Percentiles rank a stretch among this genome's conserved stretches.
Evolutionary conservation across 345 rosid species (phyloP).

Genomic region (Boechera retrofracta): DNA sequence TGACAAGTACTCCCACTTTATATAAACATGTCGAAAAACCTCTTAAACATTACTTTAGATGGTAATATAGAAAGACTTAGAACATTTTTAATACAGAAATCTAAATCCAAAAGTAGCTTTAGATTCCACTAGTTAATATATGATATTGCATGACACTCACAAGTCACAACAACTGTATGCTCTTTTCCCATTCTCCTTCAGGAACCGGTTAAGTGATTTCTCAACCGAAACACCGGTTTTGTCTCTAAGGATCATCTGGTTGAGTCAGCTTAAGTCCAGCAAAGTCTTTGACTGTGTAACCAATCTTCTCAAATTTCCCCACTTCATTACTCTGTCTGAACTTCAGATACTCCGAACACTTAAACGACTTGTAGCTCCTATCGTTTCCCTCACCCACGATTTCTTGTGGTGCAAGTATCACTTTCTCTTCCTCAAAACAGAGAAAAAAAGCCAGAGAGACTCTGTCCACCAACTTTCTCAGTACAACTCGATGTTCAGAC

Average conservation of each 20-base stretch:
- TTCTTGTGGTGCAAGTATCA: slow-evolving; percentile 61
- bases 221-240: neutral
- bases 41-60: slow-evolving; percentile 20
- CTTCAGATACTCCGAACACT: slow-evolving; percentile 64
- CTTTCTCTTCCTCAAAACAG: slow-evolving; percentile 74
- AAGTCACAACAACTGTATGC: neutral
- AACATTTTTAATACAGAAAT: neutral
- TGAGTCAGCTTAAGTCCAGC: slow-evolving; percentile 52
- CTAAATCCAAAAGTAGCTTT: slow-evolving; percentile 29
- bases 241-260: slow-evolving; percentile 21
- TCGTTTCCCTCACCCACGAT: slow-evolving; percentile 54
- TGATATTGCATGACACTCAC: slow-evolving; percentile 25
- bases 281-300: slow-evolving; percentile 65
- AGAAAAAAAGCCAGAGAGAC: slow-evolving; percentile 72
- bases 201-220: slow-evolving; percentile 14
- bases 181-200: neutral
- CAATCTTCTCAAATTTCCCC: slow-evolving; percentile 72
- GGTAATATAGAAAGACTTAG: neutral
- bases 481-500: slow-evolving; percentile 72
- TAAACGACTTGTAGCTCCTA: slow-evolving; percentile 58
- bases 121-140: slow-evolving; percentile 35
- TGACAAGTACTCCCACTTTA: slow-evolving; percentile 19
- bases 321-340: slow-evolving; percentile 66
- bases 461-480: slow-evolving; percentile 53
- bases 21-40: neutral